phyloP scores from a whole-genome alignment of 805 yeast genomes.

The Sugiyamaella mastotermitis region DNA sequence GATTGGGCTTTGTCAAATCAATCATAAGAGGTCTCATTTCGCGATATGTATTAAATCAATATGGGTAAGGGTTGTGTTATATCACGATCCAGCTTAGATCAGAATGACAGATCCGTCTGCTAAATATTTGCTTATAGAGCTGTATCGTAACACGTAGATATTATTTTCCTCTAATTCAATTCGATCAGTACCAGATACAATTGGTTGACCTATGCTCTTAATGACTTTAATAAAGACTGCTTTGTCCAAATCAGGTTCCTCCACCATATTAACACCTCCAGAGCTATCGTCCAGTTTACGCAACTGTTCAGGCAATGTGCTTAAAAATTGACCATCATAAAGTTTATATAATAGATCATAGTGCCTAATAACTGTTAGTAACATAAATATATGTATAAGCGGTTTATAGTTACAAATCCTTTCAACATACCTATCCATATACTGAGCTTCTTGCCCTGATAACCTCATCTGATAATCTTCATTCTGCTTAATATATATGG shows the following conservation, averaged over 20 bases:
- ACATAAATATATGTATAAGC: conserved; percentile 11
- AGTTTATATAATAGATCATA: conserved; percentile 56
- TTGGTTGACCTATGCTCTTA: conserved; percentile 34
- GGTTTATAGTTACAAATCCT: conserved; percentile 7
- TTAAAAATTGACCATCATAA: conserved; percentile 61
- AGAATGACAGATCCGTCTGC: conserved; percentile 38
- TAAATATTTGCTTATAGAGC: conserved; percentile 39
- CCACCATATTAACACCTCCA: conserved; percentile 59
- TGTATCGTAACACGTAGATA: conserved; percentile 69
- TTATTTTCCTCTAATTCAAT: conserved; percentile 57
- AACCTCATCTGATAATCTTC: conserved; percentile 36
- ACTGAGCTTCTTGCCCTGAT: conserved; percentile 55
- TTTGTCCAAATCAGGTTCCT: conserved; percentile 64
- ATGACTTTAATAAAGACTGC: conserved; percentile 69
- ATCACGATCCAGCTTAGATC: conserved; percentile 25
- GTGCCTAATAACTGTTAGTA: no score
- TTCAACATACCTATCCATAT: conserved; percentile 44
- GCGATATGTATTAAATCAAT: no score
- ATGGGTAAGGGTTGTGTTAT: no score
- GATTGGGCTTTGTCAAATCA: no score
- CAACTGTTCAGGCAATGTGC: conserved; percentile 58
- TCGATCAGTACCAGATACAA: conserved; percentile 40
- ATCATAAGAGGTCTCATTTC: no score
- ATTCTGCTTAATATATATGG: conserved; percentile 50
- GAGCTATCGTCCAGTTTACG: conserved; percentile 72